Percentiles rank a stretch among this genome's conserved stretches.
These are phyloP conservation scores for Jaenimonas drosophilae DNA, from an alignment of 208 protist species.

Conservation along the genomic window DNA sequence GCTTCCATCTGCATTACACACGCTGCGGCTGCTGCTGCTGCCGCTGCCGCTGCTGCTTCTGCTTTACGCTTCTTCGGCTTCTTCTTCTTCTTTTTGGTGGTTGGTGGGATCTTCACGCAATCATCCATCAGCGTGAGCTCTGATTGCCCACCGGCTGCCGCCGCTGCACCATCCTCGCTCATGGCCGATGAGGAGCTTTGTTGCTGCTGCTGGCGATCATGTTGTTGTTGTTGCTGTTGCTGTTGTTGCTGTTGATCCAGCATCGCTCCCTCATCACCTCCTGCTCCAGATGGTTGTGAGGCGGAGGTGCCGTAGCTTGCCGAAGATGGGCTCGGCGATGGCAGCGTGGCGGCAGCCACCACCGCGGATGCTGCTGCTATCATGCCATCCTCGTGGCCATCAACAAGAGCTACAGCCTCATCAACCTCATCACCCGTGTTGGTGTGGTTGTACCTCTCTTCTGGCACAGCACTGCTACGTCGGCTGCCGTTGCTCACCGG, in stretches of 20 bases:
- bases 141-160: too few species aligned
- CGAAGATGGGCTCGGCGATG: background rate
- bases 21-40: background rate
- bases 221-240: constrained; percentile 3
- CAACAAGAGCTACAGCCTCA: background rate
- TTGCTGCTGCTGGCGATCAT: background rate
- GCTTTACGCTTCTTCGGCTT: background rate
- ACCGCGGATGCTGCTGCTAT: constrained; percentile 5
- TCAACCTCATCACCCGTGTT: background rate
- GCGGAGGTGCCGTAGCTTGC: background rate
- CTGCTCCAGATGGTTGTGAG: background rate
- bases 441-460: background rate
- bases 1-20: background rate
- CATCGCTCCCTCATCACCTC: too few species aligned
- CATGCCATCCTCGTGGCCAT: background rate
- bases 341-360: background rate
- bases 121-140: background rate
- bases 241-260: constrained; percentile 5
- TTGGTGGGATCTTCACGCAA: background rate
- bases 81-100: background rate
- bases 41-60: constrained; percentile 1
- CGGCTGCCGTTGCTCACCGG: too few species aligned
- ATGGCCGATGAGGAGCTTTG: background rate
- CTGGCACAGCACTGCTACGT: too few species aligned
- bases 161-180: background rate